These are phyloP conservation scores for Talaromyces sp. DNA, from an alignment of 2,329 filamentous ascomycete species.

Conservation along the genomic window DNA sequence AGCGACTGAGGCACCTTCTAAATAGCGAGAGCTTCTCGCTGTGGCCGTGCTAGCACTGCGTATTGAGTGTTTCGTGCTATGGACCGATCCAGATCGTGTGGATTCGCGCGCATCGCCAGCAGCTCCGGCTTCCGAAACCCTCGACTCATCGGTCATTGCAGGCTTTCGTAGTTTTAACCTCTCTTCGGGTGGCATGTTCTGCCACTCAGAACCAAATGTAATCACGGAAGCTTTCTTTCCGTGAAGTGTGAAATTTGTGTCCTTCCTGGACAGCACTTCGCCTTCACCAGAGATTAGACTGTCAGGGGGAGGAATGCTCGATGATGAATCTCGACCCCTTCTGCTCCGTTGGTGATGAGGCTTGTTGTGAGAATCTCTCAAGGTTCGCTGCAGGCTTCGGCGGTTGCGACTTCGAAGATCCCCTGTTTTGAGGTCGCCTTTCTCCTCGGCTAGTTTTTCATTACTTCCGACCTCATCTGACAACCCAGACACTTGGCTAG, in stretches of 20 bases:
- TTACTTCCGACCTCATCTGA: constrained; percentile 35
- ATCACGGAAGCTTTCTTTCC: constrained; percentile 97
- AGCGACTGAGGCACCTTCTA: constrained; percentile 19
- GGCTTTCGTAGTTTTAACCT: constrained; percentile 58
- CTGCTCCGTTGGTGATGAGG: constrained; percentile 63
- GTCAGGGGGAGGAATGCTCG: constrained; percentile 52
- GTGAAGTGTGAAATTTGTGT: constrained; percentile 90
- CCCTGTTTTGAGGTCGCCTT: constrained; percentile 36
- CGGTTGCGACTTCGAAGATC: constrained; percentile 62
- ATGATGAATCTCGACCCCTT: constrained; percentile 68
- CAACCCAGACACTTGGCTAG: constrained; percentile 30
- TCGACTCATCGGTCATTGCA: constrained; percentile 32
- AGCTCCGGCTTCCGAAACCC: constrained; percentile 26
- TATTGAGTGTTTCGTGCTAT: constrained; percentile 52
- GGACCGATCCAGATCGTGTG: constrained; percentile 19
- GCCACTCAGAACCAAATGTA: constrained; percentile 89
- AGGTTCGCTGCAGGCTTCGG: constrained; percentile 80
- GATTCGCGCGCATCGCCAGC: constrained; percentile 23
- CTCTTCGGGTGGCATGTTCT: constrained; percentile 69
- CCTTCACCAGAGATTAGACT: constrained; percentile 42
- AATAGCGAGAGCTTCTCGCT: constrained; percentile 45
- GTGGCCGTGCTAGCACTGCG: constrained; percentile 63
- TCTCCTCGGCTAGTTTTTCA: constrained; percentile 36
- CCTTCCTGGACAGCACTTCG: constrained; percentile 68
- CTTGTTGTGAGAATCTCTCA: constrained; percentile 71